phyloP scores from a whole-genome alignment of 805 yeast species.

The Lachancea kluyveri region DNA sequence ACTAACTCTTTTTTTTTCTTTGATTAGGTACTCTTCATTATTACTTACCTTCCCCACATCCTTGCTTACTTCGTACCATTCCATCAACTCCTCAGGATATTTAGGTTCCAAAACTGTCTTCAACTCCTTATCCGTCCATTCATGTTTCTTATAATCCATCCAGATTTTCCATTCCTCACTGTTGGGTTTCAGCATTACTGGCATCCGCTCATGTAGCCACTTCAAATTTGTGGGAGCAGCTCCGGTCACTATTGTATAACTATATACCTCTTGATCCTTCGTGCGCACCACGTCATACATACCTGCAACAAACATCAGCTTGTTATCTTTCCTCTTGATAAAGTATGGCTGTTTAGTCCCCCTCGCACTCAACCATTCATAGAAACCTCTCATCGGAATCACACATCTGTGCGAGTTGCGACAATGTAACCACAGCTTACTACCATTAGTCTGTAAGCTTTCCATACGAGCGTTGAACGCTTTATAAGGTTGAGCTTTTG shows the following conservation, averaged over 20 bases:
- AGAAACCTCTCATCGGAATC: constrained; percentile 77
- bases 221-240: constrained; percentile 53
- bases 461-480: constrained; percentile 76
- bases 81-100: constrained; percentile 35
- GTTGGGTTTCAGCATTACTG: constrained; percentile 58
- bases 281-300: constrained; percentile 32
- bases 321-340: constrained; percentile 45
- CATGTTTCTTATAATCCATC: constrained; percentile 40
- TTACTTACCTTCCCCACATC: constrained; percentile 59
- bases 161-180: constrained; percentile 54
- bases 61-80: constrained; percentile 48
- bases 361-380: constrained; percentile 57
- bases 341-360: constrained; percentile 57
- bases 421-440: constrained; percentile 53
- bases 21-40: constrained; percentile 34
- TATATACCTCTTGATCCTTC: constrained; percentile 26
- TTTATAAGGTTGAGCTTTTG: constrained; percentile 33
- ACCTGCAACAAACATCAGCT: constrained; percentile 63
- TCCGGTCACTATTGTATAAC: constrained; percentile 71
- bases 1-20: constrained; percentile 7
- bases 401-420: constrained; percentile 54
- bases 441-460: constrained; percentile 38
- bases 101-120: constrained; percentile 34
- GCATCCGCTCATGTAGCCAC: constrained; percentile 78
- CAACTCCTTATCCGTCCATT: constrained; percentile 37